These are phyloP conservation scores for Chrysosporium keratinophilum DNA, from an alignment of 2,329 filamentous ascomycete species.

Conservation along the genomic window DNA sequence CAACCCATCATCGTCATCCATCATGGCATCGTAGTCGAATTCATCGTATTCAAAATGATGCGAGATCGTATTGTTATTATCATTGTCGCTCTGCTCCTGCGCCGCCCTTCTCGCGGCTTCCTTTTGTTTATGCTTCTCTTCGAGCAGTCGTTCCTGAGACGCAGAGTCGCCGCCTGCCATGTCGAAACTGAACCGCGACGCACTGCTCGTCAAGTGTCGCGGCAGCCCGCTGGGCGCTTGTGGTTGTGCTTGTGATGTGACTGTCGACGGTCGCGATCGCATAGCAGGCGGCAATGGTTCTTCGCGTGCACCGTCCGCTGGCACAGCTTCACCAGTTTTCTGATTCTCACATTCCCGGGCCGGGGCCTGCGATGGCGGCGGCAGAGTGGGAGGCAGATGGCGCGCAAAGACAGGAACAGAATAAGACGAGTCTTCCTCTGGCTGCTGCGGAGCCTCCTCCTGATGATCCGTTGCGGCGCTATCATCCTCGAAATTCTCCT, in stretches of 20 bases:
- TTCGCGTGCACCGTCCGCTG: background rate
- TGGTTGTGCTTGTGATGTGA: background rate
- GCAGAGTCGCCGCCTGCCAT: slow-evolving; percentile 49
- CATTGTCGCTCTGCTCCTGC: no score
- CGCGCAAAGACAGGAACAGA: slow-evolving; percentile 8
- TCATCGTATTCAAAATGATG: slow-evolving; percentile 34
- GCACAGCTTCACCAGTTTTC: no score
- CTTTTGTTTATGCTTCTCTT: slow-evolving; percentile 52
- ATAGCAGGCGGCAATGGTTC: background rate
- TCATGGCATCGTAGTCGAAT: slow-evolving; percentile 36
- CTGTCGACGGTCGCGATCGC: slow-evolving; percentile 8
- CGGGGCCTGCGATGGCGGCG: background rate
- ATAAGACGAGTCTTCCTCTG: background rate
- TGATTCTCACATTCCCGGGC: no score
- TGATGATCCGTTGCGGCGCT: background rate
- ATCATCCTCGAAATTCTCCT: slow-evolving; percentile 44
- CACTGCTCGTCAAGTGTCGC: slow-evolving; percentile 45
- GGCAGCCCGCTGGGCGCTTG: slow-evolving; percentile 30
- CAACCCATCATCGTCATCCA: slow-evolving; percentile 32
- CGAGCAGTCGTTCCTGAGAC: slow-evolving; percentile 50
- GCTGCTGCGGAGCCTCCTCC: background rate
- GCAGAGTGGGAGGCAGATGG: slow-evolving; percentile 2
- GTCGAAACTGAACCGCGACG: slow-evolving; percentile 57
- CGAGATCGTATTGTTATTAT: slow-evolving; percentile 23
- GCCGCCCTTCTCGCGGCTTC: slow-evolving; percentile 36